Conservation (phyloP, 163 green algal genomes). For the Chlorella variabilis region DNA sequence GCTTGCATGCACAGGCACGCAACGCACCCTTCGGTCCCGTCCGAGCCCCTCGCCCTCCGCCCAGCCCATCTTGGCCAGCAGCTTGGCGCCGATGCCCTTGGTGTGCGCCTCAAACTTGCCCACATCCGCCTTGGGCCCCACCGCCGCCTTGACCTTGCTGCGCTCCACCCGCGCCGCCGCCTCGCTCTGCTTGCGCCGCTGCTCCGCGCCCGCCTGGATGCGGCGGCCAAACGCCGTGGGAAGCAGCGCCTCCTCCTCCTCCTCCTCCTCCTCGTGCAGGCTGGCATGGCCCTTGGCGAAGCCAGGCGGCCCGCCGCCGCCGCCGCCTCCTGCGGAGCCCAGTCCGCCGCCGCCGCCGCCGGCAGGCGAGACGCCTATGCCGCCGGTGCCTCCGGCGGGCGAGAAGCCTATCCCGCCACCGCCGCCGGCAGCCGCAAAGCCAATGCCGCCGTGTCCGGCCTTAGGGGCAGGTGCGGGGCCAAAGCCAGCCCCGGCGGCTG, state of each 20-base stretch:
- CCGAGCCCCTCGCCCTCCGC: slow-evolving; percentile 61
- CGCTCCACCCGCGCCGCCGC: background rate
- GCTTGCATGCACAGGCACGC: background rate
- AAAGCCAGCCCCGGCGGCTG: background rate
- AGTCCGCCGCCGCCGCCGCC: slow-evolving; percentile 41
- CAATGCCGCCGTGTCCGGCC: background rate
- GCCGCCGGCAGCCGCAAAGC: slow-evolving; percentile 7
- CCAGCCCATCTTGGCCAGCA: slow-evolving; percentile 98
- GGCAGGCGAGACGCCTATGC: slow-evolving; percentile 43
- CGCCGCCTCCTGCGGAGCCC: slow-evolving; percentile 20
- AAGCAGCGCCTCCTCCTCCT: slow-evolving; percentile 63
- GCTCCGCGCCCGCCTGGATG: slow-evolving; percentile 34
- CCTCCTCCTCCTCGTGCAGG: slow-evolving; percentile 44
- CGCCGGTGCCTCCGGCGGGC: slow-evolving; percentile 8
- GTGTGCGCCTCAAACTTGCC: slow-evolving; percentile 94
- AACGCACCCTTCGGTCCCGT: slow-evolving; percentile 46
- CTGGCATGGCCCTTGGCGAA: slow-evolving; percentile 36
- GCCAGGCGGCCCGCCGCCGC: slow-evolving; percentile 18
- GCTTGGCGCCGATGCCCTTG: slow-evolving; percentile 94
- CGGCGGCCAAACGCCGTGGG: slow-evolving; percentile 82
- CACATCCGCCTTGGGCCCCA: slow-evolving; percentile 54
- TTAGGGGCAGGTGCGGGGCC: background rate
- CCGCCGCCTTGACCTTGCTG: background rate
- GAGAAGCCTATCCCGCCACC: slow-evolving; percentile 44
- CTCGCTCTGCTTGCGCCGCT: slow-evolving; percentile 32